Evolutionary conservation across 2,329 filamentous ascomycete species (phyloP), one percentile per base, ranked within the genome.

Genomic region (Tolypocladium ophioglossoides): DNA sequence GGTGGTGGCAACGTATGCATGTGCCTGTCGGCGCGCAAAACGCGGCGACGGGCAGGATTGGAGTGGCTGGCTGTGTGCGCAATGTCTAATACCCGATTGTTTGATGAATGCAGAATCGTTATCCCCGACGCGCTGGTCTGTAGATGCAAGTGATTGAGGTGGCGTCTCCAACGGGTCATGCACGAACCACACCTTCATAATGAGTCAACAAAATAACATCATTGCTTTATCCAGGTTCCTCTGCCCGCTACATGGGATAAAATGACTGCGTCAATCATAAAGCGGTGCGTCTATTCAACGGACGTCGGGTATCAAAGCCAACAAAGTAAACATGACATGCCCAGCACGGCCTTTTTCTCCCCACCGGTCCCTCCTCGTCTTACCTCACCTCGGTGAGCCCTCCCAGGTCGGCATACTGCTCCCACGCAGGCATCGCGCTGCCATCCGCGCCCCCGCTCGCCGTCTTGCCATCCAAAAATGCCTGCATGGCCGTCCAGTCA

Each of bases 361-460:
- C 9, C 24, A 9, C 18, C 16, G 4, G 16, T 47, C 1, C 10
- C n/a, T 18, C 18, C 9, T 3, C 18, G 18, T 48, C 32, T 32
- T 52, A 71, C 46, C 61, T 61, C 59, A 70, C 63, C 55, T 71
- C 69, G 2, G 69, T 77, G 49, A 77, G 59, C 0, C 75, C 75
- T 37, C 75, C 75, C 4, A 78, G 61, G 14, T 75, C 72, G 32
- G 68, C 66, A 56, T 74, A 78, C 61, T 76, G 72, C 57, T 74
- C 74, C 74, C 74, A 78, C 5, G 70, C 70, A 4, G 70, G 65
- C 54, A 68, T 61, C 34, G 60, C 61, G 22, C 62, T 59, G 35
- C 61, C 61, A 22, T 62, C 61, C 11, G 54, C 35, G 51, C 57
- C 56, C 24, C 54, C 55, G 6, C 57, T 51, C 12, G 54, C 53